These are phyloP conservation scores for Beauveria sp. DNA, from an alignment of 2,329 filamentous ascomycete genomes.

Conservation along the genomic window DNA sequence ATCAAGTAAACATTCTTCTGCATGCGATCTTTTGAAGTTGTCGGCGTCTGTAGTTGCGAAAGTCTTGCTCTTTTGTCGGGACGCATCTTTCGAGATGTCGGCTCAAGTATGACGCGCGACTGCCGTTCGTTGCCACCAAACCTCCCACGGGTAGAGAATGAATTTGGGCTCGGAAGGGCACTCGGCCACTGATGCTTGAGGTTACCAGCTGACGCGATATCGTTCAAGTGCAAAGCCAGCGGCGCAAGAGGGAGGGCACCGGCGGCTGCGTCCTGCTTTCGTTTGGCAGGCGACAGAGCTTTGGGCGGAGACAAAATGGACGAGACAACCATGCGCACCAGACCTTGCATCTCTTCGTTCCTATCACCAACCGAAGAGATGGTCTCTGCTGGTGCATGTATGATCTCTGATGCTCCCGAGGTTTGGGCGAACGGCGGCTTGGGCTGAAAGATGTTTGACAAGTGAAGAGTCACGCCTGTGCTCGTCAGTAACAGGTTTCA, in stretches of 20 bases:
- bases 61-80: not conserved
- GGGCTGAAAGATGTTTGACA: not conserved
- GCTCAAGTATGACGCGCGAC: not conserved
- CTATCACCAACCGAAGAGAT: not conserved
- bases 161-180: not conserved
- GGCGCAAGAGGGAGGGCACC: not conserved
- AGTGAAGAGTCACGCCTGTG: not conserved
- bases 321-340: not conserved
- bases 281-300: not conserved
- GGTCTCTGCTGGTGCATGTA: not conserved
- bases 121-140: not conserved
- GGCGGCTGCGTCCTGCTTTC: not conserved
- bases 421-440: not conserved
- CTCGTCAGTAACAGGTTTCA: not conserved
- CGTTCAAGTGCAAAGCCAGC: not conserved
- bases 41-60: not conserved
- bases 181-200: not conserved
- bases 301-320: not conserved
- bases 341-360: not conserved
- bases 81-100: not conserved
- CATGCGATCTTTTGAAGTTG: not conserved
- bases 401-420: not conserved
- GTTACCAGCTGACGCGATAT: not conserved
- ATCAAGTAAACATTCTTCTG: not conserved
- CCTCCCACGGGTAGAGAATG: not conserved